These are phyloP conservation scores for Meira miltonrushii DNA, from an alignment of 1,284 basidiomycete species.

Conservation along the genomic window DNA sequence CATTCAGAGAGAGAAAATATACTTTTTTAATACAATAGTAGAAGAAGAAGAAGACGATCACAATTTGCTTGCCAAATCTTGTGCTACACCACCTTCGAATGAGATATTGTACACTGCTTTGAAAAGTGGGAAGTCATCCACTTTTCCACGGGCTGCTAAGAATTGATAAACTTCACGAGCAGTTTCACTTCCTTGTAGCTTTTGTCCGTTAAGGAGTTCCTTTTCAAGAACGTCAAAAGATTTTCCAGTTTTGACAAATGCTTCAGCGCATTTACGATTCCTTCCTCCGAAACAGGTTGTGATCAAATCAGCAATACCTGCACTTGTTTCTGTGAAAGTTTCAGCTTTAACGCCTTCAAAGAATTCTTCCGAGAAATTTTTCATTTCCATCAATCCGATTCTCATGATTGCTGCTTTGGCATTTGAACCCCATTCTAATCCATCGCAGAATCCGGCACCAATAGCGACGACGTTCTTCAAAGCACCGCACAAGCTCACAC, in stretches of 20 bases:
- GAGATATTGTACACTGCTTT: conserved; percentile 54
- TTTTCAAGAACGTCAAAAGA: conserved; percentile 59
- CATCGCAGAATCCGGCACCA: conserved; percentile 60
- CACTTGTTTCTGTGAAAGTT: conserved; percentile 57
- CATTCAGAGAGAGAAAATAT: too few species aligned
- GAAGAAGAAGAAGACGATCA: conserved; percentile 11
- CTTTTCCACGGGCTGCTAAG: conserved; percentile 55
- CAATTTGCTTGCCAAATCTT: conserved; percentile 52
- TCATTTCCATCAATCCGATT: conserved; percentile 54
- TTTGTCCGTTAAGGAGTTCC: conserved; percentile 60
- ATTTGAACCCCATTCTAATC: conserved; percentile 60
- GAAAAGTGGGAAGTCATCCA: conserved; percentile 60
- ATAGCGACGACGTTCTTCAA: conserved; percentile 61
- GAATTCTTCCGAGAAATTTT: conserved; percentile 58
- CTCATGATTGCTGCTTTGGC: conserved; percentile 62
- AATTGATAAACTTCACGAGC: conserved; percentile 58
- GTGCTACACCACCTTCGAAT: conserved; percentile 50
- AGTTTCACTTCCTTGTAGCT: conserved; percentile 59
- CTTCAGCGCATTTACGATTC: conserved; percentile 58
- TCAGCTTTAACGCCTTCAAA: conserved; percentile 58
- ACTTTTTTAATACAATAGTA: neutral
- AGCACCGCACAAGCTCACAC: conserved; percentile 60
- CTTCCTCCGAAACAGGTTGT: conserved; percentile 58
- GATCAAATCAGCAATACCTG: conserved; percentile 61
- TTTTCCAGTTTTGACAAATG: conserved; percentile 58